phyloP scores from a whole-genome alignment of 1,284 basidiomycete genomes.

The Papiliotrema fonsecae region DNA sequence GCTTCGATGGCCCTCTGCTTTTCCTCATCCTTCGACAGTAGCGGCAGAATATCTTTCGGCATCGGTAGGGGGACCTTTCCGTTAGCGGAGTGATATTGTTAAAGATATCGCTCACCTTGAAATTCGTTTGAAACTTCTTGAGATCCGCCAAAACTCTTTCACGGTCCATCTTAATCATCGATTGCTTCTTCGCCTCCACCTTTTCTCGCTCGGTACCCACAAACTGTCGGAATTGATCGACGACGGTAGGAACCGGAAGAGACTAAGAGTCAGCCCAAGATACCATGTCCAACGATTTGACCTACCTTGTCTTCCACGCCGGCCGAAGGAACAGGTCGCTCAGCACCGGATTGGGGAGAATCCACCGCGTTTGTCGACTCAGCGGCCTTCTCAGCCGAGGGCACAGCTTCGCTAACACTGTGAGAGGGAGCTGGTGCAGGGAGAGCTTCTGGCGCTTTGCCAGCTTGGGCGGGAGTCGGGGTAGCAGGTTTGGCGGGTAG shows the following conservation, averaged over 20 bases:
- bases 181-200: conserved; percentile 82
- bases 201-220: conserved; percentile 83
- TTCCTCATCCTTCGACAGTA: conserved; percentile 82
- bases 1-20: conserved; percentile 78
- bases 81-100: background rate
- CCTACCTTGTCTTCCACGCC: conserved; percentile 1
- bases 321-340: too few species aligned
- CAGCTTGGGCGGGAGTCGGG: background rate
- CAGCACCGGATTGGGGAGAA: too few species aligned
- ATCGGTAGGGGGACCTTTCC: conserved; percentile 82
- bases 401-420: conserved; percentile 16
- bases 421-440: conserved; percentile 10
- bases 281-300: background rate
- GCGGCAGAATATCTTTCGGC: conserved; percentile 87
- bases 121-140: conserved; percentile 83
- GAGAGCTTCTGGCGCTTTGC: conserved; percentile 2
- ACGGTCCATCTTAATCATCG: conserved; percentile 75
- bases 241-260: conserved; percentile 28
- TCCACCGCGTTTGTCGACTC: conserved; percentile 8
- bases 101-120: conserved; percentile 62
- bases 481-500: conserved; percentile 1
- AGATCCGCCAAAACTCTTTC: conserved; percentile 66
- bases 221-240: conserved; percentile 69
- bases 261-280: conserved; percentile 3
- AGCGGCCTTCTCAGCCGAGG: conserved; percentile 1